These are phyloP conservation scores for Tinospora cordifolia DNA, from an alignment of 164 flowering plant species.

Conservation along the genomic window DNA sequence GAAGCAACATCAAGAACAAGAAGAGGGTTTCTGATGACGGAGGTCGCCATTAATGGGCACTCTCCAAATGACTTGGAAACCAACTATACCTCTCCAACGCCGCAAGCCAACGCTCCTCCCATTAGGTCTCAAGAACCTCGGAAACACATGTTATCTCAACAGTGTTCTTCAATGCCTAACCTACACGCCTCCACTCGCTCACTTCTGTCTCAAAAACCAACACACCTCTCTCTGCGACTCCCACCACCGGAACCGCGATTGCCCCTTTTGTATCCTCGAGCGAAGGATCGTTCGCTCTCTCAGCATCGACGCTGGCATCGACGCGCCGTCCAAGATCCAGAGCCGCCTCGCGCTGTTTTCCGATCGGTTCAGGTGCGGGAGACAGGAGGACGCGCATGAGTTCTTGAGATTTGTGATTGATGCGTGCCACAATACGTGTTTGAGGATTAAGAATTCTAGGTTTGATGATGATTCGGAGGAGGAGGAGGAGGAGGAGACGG, in stretches of 20 bases:
- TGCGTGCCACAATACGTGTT: conserved; percentile 79
- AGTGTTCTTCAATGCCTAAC: conserved; percentile 98
- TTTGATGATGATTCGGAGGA: neutral
- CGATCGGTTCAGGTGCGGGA: conserved; percentile 58
- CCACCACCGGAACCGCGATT: conserved; percentile 15
- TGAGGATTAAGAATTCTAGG: conserved; percentile 45
- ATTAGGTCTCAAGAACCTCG: conserved; percentile 74
- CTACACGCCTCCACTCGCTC: conserved; percentile 94
- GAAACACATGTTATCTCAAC: conserved; percentile 90
- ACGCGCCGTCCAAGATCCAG: conserved; percentile 62
- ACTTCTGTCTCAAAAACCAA: conserved; percentile 62
- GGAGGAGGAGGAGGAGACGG: conserved; percentile 17
- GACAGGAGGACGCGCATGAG: conserved; percentile 98
- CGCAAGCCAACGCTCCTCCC: conserved; percentile 48
- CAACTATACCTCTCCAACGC: conserved; percentile 40
- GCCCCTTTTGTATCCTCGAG: conserved; percentile 85
- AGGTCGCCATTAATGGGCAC: conserved; percentile 23
- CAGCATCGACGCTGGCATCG: conserved; percentile 42
- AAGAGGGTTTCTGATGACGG: no score
- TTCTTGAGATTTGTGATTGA: conserved; percentile 88
- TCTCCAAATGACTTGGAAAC: conserved; percentile 86
- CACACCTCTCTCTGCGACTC: conserved; percentile 63
- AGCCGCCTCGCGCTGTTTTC: conserved; percentile 58
- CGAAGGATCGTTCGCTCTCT: conserved; percentile 61
- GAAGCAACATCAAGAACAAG: no score